Evolutionary conservation across 495 filamentous ascomycete genomes (phyloP).

Genomic region (Penicillium bialowiezense): DNA sequence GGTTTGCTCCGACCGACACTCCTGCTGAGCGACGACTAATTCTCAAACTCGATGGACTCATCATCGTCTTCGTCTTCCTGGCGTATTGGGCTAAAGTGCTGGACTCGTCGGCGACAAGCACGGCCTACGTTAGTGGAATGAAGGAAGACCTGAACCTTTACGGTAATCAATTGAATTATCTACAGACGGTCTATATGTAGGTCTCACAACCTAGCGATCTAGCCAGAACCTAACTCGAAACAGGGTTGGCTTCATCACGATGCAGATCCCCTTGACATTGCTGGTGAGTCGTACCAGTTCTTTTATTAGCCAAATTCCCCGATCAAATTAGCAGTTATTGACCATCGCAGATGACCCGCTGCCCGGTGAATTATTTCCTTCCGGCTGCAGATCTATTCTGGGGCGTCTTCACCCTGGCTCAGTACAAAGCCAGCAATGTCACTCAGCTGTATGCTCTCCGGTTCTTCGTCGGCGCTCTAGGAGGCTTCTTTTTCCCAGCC

Average conservation of each 20-base stretch:
- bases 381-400: conserved; percentile 36
- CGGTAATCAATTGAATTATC: conserved; percentile 46
- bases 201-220: no score
- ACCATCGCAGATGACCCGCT: conserved; percentile 29
- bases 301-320: no score
- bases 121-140: conserved; percentile 29
- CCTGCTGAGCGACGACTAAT: conserved; percentile 40
- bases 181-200: conserved; percentile 42
- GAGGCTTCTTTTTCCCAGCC: conserved; percentile 72
- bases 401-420: conserved; percentile 40
- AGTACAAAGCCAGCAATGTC: conserved; percentile 33
- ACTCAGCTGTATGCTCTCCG: conserved; percentile 50
- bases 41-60: conserved; percentile 38
- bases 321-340: no score
- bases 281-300: conserved; percentile 7
- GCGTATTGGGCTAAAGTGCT: conserved; percentile 43
- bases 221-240: background rate
- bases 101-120: conserved; percentile 30
- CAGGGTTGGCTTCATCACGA: conserved; percentile 26
- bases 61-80: conserved; percentile 32
- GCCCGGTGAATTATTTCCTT: conserved; percentile 28
- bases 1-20: conserved; percentile 35
- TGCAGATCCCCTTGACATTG: conserved; percentile 26
- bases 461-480: conserved; percentile 85
- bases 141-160: conserved; percentile 31